Evolutionary conservation across 129 eudicot species (phyloP), one percentile per base, ranked within the genome.

Genomic region (Helianthus tuberosus): DNA sequence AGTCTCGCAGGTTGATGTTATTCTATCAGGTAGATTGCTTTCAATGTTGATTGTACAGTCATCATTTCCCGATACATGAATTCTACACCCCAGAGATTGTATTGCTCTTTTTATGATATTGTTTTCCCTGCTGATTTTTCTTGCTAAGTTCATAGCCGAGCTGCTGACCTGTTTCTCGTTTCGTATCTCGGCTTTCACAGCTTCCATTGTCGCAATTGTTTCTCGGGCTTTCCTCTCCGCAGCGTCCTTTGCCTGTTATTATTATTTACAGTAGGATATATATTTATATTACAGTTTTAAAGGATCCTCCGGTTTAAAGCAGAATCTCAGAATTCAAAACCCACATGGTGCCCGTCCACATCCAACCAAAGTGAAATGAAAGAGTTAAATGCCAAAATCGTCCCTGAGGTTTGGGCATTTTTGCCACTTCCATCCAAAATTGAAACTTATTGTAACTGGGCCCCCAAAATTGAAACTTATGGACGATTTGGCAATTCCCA

Each of bases 71-170:
- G 97, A 86, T 27, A 91, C 89, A 44, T 85, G 84, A 29, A 95
- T 93, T 58, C 83, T 84, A 69, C 91, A 89, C 4, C 99, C 99
- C 3, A 95, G 86, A 41, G 99, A 86, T 71, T 91, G 89, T 48
- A 95, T 68, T 53, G 99, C 99, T 62, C 99, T 83, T 69, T 85
- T 95, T 70, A 91, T 87, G 16, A 96, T 86, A 12, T 83, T 79
- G 59, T 71, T 91, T 85, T 95, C 99, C 75, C 82, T 85, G 68
- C 50, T 85, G 51, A 96, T 80, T 67, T 80, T 85, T 64, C 82
- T 82, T 61, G 94, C 97, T 78, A 80, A 60, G 54, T 78, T 84
- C 84, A 76, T 75, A 63, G 96, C 97, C 3, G 91, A 85, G 78
- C 84, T 87, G 89, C 92, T 88, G n/a, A 67, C 25, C 11, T 78